phyloP scores from a whole-genome alignment of 2,329 filamentous ascomycete species.

The Trichothecium roseum region DNA sequence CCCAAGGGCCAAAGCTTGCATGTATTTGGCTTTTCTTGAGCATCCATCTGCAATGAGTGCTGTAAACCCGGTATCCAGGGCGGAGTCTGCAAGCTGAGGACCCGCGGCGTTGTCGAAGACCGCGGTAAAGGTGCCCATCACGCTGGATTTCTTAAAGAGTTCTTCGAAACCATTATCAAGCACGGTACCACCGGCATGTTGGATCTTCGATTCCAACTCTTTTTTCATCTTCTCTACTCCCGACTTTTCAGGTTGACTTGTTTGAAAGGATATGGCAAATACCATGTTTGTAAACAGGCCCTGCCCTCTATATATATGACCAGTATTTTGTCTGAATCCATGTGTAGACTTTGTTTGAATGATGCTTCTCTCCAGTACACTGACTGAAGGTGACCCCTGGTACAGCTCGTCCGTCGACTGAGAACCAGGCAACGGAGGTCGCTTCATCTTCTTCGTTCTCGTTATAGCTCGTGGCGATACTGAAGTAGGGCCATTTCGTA shows the following conservation, averaged over 20 bases:
- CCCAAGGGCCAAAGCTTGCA: conserved; percentile 85
- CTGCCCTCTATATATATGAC: conserved; percentile 13
- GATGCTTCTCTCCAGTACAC: conserved; percentile 27
- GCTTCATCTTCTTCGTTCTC: conserved; percentile 12
- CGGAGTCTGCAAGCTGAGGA: conserved; percentile 43
- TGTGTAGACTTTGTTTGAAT: conserved; percentile 15
- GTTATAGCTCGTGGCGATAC: conserved; percentile 16
- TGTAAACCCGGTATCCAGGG: conserved; percentile 58
- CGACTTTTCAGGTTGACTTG: conserved; percentile 10
- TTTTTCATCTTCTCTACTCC: conserved; percentile 19
- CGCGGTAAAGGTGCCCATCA: conserved; percentile 21
- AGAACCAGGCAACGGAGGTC: conserved; percentile 21
- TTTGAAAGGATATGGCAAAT: conserved; percentile 71
- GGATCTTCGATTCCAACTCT: conserved; percentile 50
- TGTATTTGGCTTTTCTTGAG: conserved; percentile 81
- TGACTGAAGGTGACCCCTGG: conserved; percentile 21
- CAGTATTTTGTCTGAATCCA: conserved; percentile 16
- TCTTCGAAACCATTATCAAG: conserved; percentile 70
- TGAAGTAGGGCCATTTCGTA: conserved; percentile 10
- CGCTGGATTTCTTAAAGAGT: conserved; percentile 50
- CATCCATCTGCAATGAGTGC: conserved; percentile 80
- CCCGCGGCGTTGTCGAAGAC: conserved; percentile 17
- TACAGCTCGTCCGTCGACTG: conserved; percentile 39
- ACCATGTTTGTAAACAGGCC: conserved; percentile 68
- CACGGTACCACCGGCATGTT: conserved; percentile 60